Conservation (phyloP, 306 rosid species). For the Gynostemma pentaphyllum region DNA sequence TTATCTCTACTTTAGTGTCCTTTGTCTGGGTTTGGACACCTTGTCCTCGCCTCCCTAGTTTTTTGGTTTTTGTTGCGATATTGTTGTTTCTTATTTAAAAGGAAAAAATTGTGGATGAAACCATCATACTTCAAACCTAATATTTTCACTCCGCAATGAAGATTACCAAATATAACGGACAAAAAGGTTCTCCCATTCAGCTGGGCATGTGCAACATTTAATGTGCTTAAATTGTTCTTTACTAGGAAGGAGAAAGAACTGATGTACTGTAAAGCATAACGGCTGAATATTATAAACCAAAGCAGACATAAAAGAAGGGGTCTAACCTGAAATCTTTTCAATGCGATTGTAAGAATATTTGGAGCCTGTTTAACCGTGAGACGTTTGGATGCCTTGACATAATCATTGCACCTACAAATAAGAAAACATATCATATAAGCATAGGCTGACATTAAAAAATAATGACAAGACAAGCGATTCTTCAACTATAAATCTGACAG, state of each 20-base stretch:
- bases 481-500: neutral
- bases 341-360: slow-evolving; percentile 83
- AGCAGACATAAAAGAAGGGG: slow-evolving; percentile 1
- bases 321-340: slow-evolving; percentile 95
- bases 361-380: slow-evolving; percentile 79
- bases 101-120: neutral
- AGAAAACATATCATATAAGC: slow-evolving; percentile 9
- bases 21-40: neutral
- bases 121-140: neutral
- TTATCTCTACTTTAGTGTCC: neutral
- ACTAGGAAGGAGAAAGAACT: too few relatives aligned
- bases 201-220: neutral
- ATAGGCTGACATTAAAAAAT: neutral
- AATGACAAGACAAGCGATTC: neutral
- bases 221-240: too few relatives aligned
- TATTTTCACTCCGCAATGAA: too few relatives aligned
- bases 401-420: slow-evolving; percentile 82
- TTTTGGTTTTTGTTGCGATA: neutral
- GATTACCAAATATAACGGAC: too few relatives aligned
- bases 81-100: neutral
- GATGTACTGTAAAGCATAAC: too few relatives aligned
- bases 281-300: neutral
- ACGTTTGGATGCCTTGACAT: slow-evolving; percentile 90
- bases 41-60: neutral
- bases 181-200: neutral